These are phyloP conservation scores for Umbelopsis sp. DNA, from an alignment of 192 early-diverging fungal species.

Conservation along the genomic window DNA sequence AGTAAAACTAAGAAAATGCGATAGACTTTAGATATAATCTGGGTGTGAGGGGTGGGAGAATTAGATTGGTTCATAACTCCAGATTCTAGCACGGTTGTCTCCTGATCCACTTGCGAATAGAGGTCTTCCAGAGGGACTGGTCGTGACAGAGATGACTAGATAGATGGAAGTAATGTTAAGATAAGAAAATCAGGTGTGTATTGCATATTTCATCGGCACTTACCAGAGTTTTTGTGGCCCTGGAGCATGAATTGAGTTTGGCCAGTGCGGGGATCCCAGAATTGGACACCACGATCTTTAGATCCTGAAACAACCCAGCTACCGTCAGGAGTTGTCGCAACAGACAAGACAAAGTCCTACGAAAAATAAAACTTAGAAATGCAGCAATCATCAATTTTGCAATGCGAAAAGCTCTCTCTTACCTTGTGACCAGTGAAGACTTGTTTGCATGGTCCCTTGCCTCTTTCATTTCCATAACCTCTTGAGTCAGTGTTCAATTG, in stretches of 20 bases:
- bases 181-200: no score
- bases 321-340: conserved; percentile 81
- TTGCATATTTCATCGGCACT: not conserved
- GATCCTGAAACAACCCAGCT: conserved; percentile 92
- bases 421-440: conserved; percentile 60
- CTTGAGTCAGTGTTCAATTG: conserved; percentile 61
- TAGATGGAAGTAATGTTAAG: not conserved
- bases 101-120: conserved; percentile 97
- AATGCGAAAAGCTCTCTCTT: not conserved
- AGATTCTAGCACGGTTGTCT: conserved; percentile 92
- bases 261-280: conserved; percentile 85
- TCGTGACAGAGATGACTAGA: conserved; percentile 89
- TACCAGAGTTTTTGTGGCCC: conserved; percentile 97
- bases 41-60: not conserved
- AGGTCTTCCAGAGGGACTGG: conserved; percentile 74
- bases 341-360: conserved; percentile 96
- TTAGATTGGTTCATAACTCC: conserved; percentile 71
- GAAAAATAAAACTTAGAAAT: not conserved
- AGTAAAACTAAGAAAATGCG: not conserved
- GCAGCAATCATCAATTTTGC: not conserved
- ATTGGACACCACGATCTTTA: conserved; percentile 92
- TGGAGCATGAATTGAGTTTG: conserved; percentile 84
- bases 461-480: conserved; percentile 33
- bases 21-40: not conserved
- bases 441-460: conserved; percentile 45